phyloP scores from a whole-genome alignment of 768 basidiomycete species.

The Infundibulicybe gibba region DNA sequence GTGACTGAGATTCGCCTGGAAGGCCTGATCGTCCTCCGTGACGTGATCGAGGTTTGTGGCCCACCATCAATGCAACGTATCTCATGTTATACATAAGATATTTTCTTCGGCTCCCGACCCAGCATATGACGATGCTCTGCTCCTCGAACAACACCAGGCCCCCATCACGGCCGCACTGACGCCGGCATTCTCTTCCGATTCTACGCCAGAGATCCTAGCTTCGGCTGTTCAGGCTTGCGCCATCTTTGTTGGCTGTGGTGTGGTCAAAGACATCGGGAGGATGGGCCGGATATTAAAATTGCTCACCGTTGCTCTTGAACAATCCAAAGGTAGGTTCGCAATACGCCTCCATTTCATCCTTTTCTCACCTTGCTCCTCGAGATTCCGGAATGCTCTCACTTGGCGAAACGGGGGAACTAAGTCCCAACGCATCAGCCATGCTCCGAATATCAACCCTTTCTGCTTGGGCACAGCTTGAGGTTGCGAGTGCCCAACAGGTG shows the following conservation, averaged over 20 bases:
- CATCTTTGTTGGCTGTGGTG: constrained; percentile 91
- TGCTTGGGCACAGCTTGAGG: constrained; percentile 92
- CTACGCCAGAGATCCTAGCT: constrained; percentile 92
- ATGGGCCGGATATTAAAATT: constrained; percentile 96
- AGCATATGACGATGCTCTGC: constrained; percentile 83
- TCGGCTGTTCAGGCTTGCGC: constrained; percentile 93
- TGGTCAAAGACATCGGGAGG: constrained; percentile 82
- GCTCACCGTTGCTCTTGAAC: constrained; percentile 82
- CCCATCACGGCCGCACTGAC: constrained; percentile 97
- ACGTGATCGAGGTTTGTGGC: constrained; percentile 79
- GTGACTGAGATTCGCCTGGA: constrained; percentile 93
- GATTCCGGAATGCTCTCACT: constrained; percentile 82
- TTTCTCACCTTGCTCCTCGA: constrained; percentile 20
- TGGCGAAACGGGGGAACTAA: constrained; percentile 82
- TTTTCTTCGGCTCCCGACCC: constrained; percentile 88
- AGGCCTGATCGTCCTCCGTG: constrained; percentile 83
- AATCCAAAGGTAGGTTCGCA: constrained; percentile 69
- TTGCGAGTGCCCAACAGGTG: constrained; percentile 66
- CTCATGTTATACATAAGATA: constrained; percentile 44
- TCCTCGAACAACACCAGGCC: constrained; percentile 97
- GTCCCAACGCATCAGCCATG: constrained; percentile 95
- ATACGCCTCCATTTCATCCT: neutral
- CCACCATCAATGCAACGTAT: neutral
- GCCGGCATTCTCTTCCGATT: constrained; percentile 93
- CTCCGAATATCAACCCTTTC: constrained; percentile 87